These are phyloP conservation scores for Castanea sativa DNA, from an alignment of 306 rosid genomes.

Conservation along the genomic window DNA sequence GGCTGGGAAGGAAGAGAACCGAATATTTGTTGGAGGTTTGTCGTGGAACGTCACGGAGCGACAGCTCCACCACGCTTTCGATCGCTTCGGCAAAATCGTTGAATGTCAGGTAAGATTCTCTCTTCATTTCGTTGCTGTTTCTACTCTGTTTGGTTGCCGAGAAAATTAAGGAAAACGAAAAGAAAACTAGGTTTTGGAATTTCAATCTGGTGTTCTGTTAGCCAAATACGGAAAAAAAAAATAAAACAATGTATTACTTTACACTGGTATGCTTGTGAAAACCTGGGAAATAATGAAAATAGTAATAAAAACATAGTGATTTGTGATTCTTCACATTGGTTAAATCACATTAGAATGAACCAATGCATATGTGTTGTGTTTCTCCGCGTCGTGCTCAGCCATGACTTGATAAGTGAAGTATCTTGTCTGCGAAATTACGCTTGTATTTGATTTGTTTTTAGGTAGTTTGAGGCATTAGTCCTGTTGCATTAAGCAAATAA, in stretches of 20 bases:
- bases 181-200: neutral
- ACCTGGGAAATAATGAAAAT: neutral
- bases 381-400: neutral
- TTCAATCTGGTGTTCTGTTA: neutral
- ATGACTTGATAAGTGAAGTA: neutral
- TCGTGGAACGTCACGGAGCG: slow-evolving; percentile 88
- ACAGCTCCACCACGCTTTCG: slow-evolving; percentile 80
- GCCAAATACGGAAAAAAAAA: neutral
- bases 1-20: slow-evolving; percentile 84
- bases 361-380: neutral
- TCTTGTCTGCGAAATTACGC: neutral
- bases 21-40: slow-evolving; percentile 91
- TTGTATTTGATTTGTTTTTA: neutral
- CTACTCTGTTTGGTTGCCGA: slow-evolving; percentile 13
- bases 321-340: neutral
- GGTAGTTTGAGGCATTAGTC: neutral
- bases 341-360: neutral
- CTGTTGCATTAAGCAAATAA: neutral
- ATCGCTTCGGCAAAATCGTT: slow-evolving; percentile 72
- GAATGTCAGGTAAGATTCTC: slow-evolving; percentile 68
- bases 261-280: too few species aligned
- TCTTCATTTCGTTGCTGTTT: neutral
- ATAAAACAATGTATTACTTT: neutral
- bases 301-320: neutral
- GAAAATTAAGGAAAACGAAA: neutral